Base-by-base conservation (phyloP, 2,329 filamentous ascomycete species). In the Claviceps sorghi region DNA sequence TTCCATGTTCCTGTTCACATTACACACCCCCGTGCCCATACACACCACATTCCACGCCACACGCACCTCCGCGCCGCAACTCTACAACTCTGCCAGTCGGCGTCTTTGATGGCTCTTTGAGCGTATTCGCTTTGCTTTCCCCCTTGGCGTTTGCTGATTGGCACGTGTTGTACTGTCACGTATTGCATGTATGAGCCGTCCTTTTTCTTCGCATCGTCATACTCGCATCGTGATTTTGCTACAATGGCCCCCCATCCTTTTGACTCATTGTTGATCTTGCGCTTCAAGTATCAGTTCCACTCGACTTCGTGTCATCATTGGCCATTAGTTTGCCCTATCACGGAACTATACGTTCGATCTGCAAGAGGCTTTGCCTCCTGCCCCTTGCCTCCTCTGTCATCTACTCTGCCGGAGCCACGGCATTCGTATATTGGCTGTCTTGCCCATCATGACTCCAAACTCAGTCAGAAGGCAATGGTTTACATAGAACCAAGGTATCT, bases 51-150 rank as follows among this genome's bases (percentile, higher is more conserved):
- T 17, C n/a, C 46, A 48, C 34, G 19, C 30, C 21, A 26, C 44
- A 34, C n/a, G 6, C 34, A 29, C 47, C 17, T 19, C n/a, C 10
- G 22, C 22, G 43, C 49, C 48, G 44, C 52, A 53, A 43, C 15
- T 44, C 52, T 51, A 51, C 36, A 34, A 44, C 38, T 44, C 48
- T 53, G 49, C 43, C 48, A 53, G 26, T 40, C 13, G 34, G 41
- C 9, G 48, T 49, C n/a, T 17, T 26, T 38, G 21, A 15, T 30
- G 42, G 47, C 42, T 26, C 32, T 47, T 42, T 22, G 26, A 29
- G n/a, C 42, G 7, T 48, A 34, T 43, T 34, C 41, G 19, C 29
- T 19, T 21, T 22, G 29, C 22, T 22, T 49, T 19, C 26, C 19
- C 21, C 8, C 22, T 30, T 36, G 3, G 3, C 30, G 10, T 21